Conservation (phyloP, 1,139 yeast genomes). For the Geotrichum reessii region DNA sequence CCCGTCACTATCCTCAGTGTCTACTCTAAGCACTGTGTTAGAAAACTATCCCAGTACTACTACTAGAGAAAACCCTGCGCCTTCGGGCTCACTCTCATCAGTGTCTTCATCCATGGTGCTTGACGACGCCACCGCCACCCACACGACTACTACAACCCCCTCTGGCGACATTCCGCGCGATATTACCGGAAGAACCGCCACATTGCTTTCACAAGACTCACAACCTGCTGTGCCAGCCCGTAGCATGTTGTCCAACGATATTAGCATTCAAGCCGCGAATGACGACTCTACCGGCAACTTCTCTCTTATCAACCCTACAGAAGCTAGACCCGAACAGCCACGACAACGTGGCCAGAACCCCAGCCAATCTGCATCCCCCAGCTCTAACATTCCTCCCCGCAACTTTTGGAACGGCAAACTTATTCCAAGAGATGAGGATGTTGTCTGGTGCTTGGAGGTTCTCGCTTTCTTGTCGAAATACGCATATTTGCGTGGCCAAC, state of each 20-base stretch:
- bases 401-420: constrained; percentile 68
- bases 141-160: background rate
- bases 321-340: constrained; percentile 10
- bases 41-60: constrained; percentile 17
- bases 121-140: constrained; percentile 7
- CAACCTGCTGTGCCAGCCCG: constrained; percentile 3
- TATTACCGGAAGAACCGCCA: background rate
- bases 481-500: constrained; percentile 64
- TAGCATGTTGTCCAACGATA: constrained; percentile 2
- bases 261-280: constrained; percentile 4
- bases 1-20: constrained; percentile 14
- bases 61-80: constrained; percentile 14
- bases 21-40: constrained; percentile 12
- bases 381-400: constrained; percentile 35
- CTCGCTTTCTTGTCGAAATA: constrained; percentile 91
- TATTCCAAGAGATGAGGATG: constrained; percentile 86
- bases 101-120: constrained; percentile 13
- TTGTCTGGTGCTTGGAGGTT: constrained; percentile 86
- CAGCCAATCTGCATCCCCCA: constrained; percentile 6
- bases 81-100: constrained; percentile 14
- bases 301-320: background rate
- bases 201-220: constrained; percentile 1
- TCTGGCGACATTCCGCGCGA: background rate
- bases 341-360: constrained; percentile 12
- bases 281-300: background rate